These are phyloP conservation scores for Aspergillus novofumigatus DNA, from an alignment of 2,329 filamentous ascomycete species.

Conservation along the genomic window DNA sequence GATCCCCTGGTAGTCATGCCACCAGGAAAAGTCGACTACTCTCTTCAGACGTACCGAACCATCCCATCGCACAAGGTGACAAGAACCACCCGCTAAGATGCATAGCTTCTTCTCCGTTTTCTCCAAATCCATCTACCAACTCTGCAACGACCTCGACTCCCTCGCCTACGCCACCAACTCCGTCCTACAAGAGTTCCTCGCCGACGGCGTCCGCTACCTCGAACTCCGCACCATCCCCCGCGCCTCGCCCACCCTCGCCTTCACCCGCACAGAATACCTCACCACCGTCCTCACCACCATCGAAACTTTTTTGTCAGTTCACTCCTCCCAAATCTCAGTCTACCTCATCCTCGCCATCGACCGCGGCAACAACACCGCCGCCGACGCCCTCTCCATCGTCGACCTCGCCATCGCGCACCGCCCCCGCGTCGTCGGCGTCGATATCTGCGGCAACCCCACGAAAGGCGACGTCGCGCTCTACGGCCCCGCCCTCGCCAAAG, in stretches of 20 bases:
- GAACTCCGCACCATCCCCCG: conserved; percentile 79
- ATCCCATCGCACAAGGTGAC: conserved; percentile 36
- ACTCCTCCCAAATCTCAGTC: conserved; percentile 49
- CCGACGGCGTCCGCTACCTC: conserved; percentile 70
- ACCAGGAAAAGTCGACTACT: conserved; percentile 65
- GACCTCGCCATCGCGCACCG: conserved; percentile 57
- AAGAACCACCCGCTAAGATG: not conserved
- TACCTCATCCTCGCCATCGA: conserved; percentile 73
- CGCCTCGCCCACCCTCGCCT: conserved; percentile 48
- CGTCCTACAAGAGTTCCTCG: conserved; percentile 63
- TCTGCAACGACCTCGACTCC: conserved; percentile 61
- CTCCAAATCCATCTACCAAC: conserved; percentile 72
- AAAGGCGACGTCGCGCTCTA: conserved; percentile 60
- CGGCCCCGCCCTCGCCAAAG: conserved; percentile 52
- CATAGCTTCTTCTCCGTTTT: conserved; percentile 72
- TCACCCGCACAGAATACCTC: conserved; percentile 64
- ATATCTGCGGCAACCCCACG: conserved; percentile 73
- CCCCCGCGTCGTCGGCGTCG: conserved; percentile 62
- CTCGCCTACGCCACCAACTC: conserved; percentile 60
- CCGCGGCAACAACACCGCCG: conserved; percentile 55
- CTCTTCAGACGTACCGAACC: conserved; percentile 64
- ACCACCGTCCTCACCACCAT: conserved; percentile 63
- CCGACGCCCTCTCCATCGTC: conserved; percentile 61
- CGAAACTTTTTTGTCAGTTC: conserved; percentile 42
- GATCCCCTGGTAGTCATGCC: conserved; percentile 70